Evolutionary conservation across 2,329 filamentous ascomycete genomes (phyloP).

Genomic region (Penicillium sp.): DNA sequence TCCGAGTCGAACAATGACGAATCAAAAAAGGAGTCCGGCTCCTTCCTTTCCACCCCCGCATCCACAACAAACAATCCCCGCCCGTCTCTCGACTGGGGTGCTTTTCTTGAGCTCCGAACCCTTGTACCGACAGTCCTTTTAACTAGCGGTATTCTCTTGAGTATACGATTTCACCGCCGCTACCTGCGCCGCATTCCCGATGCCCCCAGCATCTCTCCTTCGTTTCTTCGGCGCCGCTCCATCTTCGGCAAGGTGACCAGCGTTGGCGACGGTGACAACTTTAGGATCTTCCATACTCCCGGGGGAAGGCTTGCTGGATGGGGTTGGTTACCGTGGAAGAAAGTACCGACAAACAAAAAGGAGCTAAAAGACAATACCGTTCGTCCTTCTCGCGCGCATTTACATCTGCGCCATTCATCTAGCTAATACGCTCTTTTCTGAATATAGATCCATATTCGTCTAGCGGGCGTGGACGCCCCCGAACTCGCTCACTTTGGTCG

Average conservation of each 20-base stretch:
- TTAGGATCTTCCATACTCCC: slow-evolving; percentile 91
- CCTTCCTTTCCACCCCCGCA: slow-evolving; percentile 23
- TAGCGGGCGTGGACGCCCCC: slow-evolving; percentile 92
- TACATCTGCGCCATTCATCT: neutral
- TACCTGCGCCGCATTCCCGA: slow-evolving; percentile 85
- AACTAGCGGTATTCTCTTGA: slow-evolving; percentile 43
- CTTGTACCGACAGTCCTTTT: slow-evolving; percentile 43
- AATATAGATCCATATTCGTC: slow-evolving; percentile 75
- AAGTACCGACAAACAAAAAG: slow-evolving; percentile 69
- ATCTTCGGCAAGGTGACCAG: slow-evolving; percentile 86
- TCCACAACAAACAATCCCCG: slow-evolving; percentile 43
- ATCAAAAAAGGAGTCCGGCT: slow-evolving; percentile 15
- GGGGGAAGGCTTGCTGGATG: slow-evolving; percentile 86
- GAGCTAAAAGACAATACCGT: slow-evolving; percentile 79
- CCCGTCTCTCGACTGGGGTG: slow-evolving; percentile 47
- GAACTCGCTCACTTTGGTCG: slow-evolving; percentile 91
- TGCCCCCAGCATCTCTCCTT: slow-evolving; percentile 73
- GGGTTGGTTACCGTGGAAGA: slow-evolving; percentile 81
- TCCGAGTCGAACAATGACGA: slow-evolving; percentile 36
- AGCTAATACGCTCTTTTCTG: neutral
- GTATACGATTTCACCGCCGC: slow-evolving; percentile 40
- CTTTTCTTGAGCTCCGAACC: slow-evolving; percentile 42
- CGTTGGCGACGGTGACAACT: slow-evolving; percentile 95
- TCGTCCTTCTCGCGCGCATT: slow-evolving; percentile 34
- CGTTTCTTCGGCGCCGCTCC: slow-evolving; percentile 74